Evolutionary conservation across 139 green algal genomes (phyloP).

Genomic region (Chlorella ohadii): DNA sequence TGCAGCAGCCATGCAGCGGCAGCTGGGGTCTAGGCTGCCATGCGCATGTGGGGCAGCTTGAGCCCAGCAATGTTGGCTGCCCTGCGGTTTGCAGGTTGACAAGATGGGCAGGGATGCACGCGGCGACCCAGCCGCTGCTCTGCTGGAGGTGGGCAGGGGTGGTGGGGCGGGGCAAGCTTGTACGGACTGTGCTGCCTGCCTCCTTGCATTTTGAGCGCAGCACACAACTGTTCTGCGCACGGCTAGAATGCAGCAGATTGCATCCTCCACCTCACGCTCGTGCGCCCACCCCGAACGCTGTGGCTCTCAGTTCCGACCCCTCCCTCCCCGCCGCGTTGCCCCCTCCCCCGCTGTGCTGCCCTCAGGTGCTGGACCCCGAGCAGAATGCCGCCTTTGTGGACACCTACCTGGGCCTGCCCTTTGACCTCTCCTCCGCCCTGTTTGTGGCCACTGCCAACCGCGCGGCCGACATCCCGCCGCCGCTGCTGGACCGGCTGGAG

Average conservation of each 20-base stretch:
- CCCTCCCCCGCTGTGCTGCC: background rate
- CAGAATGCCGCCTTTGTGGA: slow-evolving; percentile 97
- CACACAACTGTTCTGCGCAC: no score
- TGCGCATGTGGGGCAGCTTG: no score
- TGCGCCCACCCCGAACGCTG: no score
- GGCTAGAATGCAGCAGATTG: no score
- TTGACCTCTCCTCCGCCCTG: slow-evolving; percentile 89
- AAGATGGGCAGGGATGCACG: slow-evolving; percentile 81
- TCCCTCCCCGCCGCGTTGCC: no score
- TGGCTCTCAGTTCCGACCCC: no score
- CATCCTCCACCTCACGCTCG: no score
- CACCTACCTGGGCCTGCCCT: slow-evolving; percentile 93
- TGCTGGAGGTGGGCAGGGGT: slow-evolving; percentile 81
- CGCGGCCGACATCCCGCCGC: slow-evolving; percentile 39
- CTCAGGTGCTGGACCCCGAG: slow-evolving; percentile 93
- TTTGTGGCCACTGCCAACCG: slow-evolving; percentile 57
- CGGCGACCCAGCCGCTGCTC: slow-evolving; percentile 92
- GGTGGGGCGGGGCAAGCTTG: background rate
- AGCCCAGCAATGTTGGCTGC: no score
- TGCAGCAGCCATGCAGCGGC: no score
- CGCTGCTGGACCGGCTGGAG: slow-evolving; percentile 65
- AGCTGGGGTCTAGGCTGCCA: no score
- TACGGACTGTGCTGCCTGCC: no score
- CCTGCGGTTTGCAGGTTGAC: slow-evolving; percentile 54
- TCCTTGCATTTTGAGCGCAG: no score